These are phyloP conservation scores for Sclerospora graminicola DNA, from an alignment of 352 stramenopile genomes.

Conservation along the genomic window DNA sequence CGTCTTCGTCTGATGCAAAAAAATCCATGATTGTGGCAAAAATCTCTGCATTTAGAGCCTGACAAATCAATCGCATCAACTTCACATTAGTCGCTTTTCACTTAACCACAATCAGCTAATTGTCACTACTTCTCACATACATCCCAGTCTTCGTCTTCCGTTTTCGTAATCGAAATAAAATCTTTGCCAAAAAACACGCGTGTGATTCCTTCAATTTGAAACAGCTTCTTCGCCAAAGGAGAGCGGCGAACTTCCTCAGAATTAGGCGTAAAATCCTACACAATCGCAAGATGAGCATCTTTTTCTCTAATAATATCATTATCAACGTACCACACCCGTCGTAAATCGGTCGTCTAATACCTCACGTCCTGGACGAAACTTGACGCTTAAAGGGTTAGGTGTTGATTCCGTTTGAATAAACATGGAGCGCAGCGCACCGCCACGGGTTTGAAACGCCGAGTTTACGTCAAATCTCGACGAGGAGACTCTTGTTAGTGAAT, in stretches of 20 bases:
- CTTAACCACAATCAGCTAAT: background rate
- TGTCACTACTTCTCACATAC: slow-evolving; percentile 29
- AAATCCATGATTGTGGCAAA: slow-evolving; percentile 98
- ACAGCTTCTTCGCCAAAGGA: slow-evolving; percentile 92
- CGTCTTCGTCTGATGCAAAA: slow-evolving; percentile 83
- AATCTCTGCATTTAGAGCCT: slow-evolving; percentile 85
- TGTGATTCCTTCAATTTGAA: slow-evolving; percentile 93
- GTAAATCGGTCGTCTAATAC: slow-evolving; percentile 88
- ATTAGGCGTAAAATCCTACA: slow-evolving; percentile 73
- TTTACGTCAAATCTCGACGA: background rate
- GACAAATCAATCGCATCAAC: slow-evolving; percentile 1
- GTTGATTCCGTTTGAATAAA: slow-evolving; percentile 99
- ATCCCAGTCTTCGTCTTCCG: slow-evolving; percentile 90
- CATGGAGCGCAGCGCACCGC: slow-evolving; percentile 74
- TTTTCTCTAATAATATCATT: background rate
- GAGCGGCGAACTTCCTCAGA: slow-evolving; percentile 87
- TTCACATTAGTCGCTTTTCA: background rate
- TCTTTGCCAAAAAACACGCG: slow-evolving; percentile 96
- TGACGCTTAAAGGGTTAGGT: slow-evolving; percentile 96
- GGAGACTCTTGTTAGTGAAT: background rate
- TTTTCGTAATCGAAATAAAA: slow-evolving; percentile 98
- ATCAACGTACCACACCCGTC: slow-evolving; percentile 42
- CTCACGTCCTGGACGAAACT: slow-evolving; percentile 91
- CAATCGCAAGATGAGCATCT: background rate
- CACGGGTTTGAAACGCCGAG: slow-evolving; percentile 21